phyloP scores from a whole-genome alignment of 345 rosid genomes.

The Brassica nigra region DNA sequence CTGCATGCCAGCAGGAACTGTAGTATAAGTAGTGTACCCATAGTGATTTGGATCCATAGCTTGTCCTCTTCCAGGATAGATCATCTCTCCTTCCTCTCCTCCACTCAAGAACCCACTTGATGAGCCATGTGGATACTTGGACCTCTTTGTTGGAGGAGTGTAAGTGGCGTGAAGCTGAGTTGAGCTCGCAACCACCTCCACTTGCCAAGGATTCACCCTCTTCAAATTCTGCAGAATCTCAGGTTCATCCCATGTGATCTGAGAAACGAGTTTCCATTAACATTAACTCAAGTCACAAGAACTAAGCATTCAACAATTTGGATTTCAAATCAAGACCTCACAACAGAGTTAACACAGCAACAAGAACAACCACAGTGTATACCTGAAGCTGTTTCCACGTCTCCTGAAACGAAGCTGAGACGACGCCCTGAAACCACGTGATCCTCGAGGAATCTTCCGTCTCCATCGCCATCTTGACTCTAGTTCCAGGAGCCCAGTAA shows the following conservation, averaged over 20 bases:
- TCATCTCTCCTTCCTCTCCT: slow-evolving; percentile 48
- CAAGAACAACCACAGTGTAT: background rate
- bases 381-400: slow-evolving; percentile 92
- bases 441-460: slow-evolving; percentile 79
- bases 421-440: slow-evolving; percentile 76
- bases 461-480: slow-evolving; percentile 83
- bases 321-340: background rate
- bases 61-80: slow-evolving; percentile 51
- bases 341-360: slow-evolving; percentile 2
- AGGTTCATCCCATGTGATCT: slow-evolving; percentile 94
- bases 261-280: background rate
- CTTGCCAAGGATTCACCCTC: slow-evolving; percentile 91
- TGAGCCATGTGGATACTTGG: slow-evolving; percentile 47
- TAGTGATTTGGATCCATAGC: slow-evolving; percentile 46
- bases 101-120: slow-evolving; percentile 45
- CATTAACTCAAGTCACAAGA: background rate
- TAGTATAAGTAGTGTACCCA: slow-evolving; percentile 45
- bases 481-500: slow-evolving; percentile 65
- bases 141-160: slow-evolving; percentile 64
- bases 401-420: slow-evolving; percentile 48
- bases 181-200: slow-evolving; percentile 53
- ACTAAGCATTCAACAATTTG: background rate
- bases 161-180: slow-evolving; percentile 49
- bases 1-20: slow-evolving; percentile 99
- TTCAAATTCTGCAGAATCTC: slow-evolving; percentile 64